Base-by-base conservation (phyloP, 2,329 filamentous ascomycete species). In the Colletotrichum cereale region DNA sequence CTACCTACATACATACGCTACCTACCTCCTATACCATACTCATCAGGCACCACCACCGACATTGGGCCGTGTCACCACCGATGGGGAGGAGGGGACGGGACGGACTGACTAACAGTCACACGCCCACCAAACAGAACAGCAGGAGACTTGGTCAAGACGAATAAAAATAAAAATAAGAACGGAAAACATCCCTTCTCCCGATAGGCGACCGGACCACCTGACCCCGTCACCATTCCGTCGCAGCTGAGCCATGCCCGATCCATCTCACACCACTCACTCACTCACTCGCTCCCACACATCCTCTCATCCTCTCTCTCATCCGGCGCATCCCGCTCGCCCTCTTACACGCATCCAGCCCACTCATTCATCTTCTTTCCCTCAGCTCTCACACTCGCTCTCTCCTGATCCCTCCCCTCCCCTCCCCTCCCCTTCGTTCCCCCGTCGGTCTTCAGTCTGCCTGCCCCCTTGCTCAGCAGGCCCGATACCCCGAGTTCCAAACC, bases 161-260 rank as follows among this genome's bases (percentile, higher is more conserved):
- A 14, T 36, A 7, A 14, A 14, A 55, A 36, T 36, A 3, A 7
- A 50, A 12, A 36, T 16, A 18, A 29, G 29, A 26, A 38, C 11
- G 11, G 2, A 38, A 38, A 38, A 10, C 4, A n/a, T 47, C 8
- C 44, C 44, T 21, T 11, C 42, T 36, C 21, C 42, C 58, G 58
- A 38, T 44, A 29, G 31, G 44, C 58, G 31, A 38, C 58, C 58
- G 58, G 58, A 62, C 58, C 58, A 62, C 29, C 58, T 62, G 58
- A 62, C 42, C 58, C 58, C 44, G 58, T 62, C 58, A 62, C 58
- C 58, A 62, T 62, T 50, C 44, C 31, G 44, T 62, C 31, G 31
- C 58, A 38, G 44, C 58, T 62, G 58, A 62, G 44, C 58, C 55
- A 58, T 50, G 29, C 26, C 38, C 56, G 16, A 38, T 24, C 55